phyloP scores from a whole-genome alignment of 148 eudicot genomes.

The Polygonum aviculare region DNA sequence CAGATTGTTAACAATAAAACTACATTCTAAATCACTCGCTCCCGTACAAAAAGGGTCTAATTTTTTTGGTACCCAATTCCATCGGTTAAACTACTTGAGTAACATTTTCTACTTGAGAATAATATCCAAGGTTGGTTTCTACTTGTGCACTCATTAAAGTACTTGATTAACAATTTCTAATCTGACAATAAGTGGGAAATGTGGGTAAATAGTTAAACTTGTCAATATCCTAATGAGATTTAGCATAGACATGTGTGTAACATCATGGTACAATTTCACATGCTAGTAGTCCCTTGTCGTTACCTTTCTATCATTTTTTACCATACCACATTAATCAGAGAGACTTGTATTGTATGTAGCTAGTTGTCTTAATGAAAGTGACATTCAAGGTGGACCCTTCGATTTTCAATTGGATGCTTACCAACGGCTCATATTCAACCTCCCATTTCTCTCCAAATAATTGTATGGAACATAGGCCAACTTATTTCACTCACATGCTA shows the following conservation, averaged over 20 bases:
- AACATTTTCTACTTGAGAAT: no score
- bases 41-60: no score
- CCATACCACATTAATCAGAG: neutral
- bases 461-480: neutral
- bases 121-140: no score
- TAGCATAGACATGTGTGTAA: neutral
- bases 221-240: neutral
- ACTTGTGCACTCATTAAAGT: no score
- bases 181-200: no score
- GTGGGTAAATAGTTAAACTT: neutral
- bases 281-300: neutral
- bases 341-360: neutral
- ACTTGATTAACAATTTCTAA: no score
- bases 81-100: no score
- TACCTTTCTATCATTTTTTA: neutral
- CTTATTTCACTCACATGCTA: neutral
- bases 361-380: neutral
- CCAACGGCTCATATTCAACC: constrained; percentile 3
- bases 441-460: neutral
- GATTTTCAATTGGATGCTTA: neutral
- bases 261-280: neutral
- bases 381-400: neutral
- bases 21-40: no score
- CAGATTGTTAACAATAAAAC: no score
- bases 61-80: no score